These are phyloP conservation scores for Globisporangium okanoganense DNA, from an alignment of 352 stramenopile genomes.

Conservation along the genomic window DNA sequence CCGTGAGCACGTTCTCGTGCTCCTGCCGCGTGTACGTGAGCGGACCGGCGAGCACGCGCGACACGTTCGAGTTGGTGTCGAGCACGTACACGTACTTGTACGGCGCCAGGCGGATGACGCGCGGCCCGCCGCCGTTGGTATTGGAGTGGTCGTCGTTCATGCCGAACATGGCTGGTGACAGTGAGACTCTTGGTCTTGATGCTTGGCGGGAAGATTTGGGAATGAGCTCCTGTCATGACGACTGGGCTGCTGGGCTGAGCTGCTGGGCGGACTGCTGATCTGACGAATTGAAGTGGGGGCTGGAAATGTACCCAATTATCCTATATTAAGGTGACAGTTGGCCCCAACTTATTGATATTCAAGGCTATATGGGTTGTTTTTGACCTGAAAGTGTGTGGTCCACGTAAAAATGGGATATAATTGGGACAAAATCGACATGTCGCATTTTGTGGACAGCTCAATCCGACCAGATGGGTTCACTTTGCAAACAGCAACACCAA, in stretches of 20 bases:
- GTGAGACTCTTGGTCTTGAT: background rate
- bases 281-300: background rate
- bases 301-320: slow-evolving; percentile 5
- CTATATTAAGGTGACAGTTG: slow-evolving; percentile 3
- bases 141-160: slow-evolving; percentile 21
- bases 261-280: too few species aligned
- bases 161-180: background rate
- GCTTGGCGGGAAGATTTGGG: slow-evolving; percentile 2
- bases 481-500: background rate
- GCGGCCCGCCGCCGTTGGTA: slow-evolving; percentile 28
- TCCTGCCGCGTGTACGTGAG: slow-evolving; percentile 81
- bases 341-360: background rate
- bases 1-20: slow-evolving; percentile 68
- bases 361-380: background rate
- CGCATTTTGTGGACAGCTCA: slow-evolving; percentile 7
- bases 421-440: slow-evolving; percentile 2
- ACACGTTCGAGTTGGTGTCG: slow-evolving; percentile 84
- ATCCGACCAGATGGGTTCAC: slow-evolving; percentile 10
- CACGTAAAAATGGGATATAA: background rate
- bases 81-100: slow-evolving; percentile 86
- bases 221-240: slow-evolving; percentile 7
- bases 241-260: background rate
- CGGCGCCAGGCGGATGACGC: slow-evolving; percentile 68
- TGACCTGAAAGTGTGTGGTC: background rate
- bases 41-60: slow-evolving; percentile 68